Conservation (phyloP, 1,284 basidiomycete species). For the Omphalotus olearius region DNA sequence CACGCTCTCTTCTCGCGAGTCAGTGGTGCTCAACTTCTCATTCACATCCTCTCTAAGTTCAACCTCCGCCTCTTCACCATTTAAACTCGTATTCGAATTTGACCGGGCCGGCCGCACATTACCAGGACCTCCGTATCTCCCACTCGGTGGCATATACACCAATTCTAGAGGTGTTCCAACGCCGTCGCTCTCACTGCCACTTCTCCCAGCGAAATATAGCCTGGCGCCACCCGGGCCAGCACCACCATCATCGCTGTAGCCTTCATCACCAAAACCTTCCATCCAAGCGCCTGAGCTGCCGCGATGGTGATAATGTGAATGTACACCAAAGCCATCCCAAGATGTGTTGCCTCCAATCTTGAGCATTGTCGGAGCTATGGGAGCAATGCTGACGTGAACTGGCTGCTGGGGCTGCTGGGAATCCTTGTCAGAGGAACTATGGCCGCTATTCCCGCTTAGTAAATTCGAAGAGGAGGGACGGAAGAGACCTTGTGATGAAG, state of each 20-base stretch:
- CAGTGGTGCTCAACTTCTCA: slow-evolving; percentile 14
- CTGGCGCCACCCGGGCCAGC: slow-evolving; percentile 26
- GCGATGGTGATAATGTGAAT: slow-evolving; percentile 10
- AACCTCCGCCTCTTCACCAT: slow-evolving; percentile 26
- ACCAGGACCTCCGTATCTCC: slow-evolving; percentile 33
- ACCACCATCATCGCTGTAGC: slow-evolving; percentile 19
- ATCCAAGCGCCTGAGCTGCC: slow-evolving; percentile 20
- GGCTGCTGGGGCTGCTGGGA: slow-evolving; percentile 29
- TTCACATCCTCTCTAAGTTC: slow-evolving; percentile 9
- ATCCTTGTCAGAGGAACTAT: slow-evolving; percentile 3
- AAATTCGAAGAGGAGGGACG: slow-evolving; percentile 28
- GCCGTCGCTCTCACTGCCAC: slow-evolving; percentile 16
- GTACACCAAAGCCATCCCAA: slow-evolving; percentile 25
- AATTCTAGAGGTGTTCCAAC: slow-evolving; percentile 49
- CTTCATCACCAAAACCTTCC: slow-evolving; percentile 25
- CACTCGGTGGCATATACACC: slow-evolving; percentile 69
- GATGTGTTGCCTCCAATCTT: slow-evolving; percentile 69
- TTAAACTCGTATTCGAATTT: slow-evolving; percentile 20
- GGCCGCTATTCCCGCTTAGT: not conserved
- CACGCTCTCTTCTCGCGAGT: slow-evolving; percentile 1
- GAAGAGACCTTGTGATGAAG: slow-evolving; percentile 35
- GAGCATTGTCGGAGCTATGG: slow-evolving; percentile 90
- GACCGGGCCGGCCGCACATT: slow-evolving; percentile 11
- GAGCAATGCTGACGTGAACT: slow-evolving; percentile 80
- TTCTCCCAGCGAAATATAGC: slow-evolving; percentile 12